phyloP scores from a whole-genome alignment of 108 stramenopile genomes.

The Fragilaria crotonensis region DNA sequence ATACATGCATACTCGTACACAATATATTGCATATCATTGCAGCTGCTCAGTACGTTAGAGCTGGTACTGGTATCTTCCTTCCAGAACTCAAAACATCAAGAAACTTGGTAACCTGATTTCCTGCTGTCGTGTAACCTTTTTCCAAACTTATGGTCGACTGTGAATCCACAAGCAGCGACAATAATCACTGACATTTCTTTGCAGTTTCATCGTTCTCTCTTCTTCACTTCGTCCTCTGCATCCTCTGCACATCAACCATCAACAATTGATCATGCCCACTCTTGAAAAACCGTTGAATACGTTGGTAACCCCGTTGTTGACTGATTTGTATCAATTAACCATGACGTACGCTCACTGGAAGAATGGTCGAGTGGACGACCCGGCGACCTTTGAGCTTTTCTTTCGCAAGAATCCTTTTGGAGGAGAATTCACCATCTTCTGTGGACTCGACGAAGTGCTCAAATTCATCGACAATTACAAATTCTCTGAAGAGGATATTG shows the following conservation, averaged over 20 bases:
- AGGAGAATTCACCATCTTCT: slow-evolving; percentile 91
- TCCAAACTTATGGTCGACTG: no score
- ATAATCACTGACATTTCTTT: no score
- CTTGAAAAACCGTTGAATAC: slow-evolving; percentile 37
- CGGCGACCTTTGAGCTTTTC: slow-evolving; percentile 87
- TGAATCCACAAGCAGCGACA: no score
- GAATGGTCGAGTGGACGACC: slow-evolving; percentile 68
- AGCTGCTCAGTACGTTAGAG: no score
- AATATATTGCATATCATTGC: no score
- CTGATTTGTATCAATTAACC: slow-evolving; percentile 97
- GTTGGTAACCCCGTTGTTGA: slow-evolving; percentile 87
- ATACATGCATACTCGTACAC: no score
- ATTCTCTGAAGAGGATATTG: slow-evolving; percentile 75
- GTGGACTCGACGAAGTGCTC: slow-evolving; percentile 88
- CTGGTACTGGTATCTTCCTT: no score
- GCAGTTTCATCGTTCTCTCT: no score
- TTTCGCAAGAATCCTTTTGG: slow-evolving; percentile 97
- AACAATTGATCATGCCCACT: slow-evolving; percentile 15
- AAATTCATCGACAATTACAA: slow-evolving; percentile 60
- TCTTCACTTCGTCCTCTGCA: neutral
- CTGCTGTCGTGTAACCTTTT: no score
- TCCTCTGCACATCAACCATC: neutral
- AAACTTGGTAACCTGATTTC: no score
- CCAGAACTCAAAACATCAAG: no score
- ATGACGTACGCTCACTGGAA: slow-evolving; percentile 99